Base-by-base conservation (phyloP, 83 land plant genomes). In the Larix sibirica region DNA sequence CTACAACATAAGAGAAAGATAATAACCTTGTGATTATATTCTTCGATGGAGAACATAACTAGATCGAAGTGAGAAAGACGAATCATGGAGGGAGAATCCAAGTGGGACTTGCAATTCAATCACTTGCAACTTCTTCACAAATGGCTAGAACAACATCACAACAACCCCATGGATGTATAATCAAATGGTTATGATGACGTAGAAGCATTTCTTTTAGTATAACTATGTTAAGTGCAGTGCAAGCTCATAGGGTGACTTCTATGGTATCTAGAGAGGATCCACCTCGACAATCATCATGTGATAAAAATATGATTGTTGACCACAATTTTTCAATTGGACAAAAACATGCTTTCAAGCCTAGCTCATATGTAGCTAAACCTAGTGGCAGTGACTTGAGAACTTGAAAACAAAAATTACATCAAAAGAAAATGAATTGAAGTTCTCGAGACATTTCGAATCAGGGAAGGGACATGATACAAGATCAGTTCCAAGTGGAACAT, bases 11-110 rank as follows among this genome's bases (percentile, higher is more conserved):
- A 59, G 79, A 59, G 20, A 47, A 76, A 54, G 60, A 85, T 47
- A 63, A 81, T 82, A 86, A 92, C 62, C 91, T 96, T 71, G 92
- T 96, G 0, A 96, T 96, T 62, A 89, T 88, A 16, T 96, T 94
- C 77, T 94, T 92, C 62, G 96, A 92, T 80, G 88, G 87, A 77
- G 96, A 94, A 31, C 63, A 33, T 0, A 42, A 5, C 6, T 5
- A 2, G 44, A 42, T 42, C 44, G 6, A 42, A 42, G 44, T 4
- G 44, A 42, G 44, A 42, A 42, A 42, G 4, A 42, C 4, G 6
- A 0, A 42, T 42, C 44, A 42, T 42, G 4, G n/a, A 80, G 70
- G 26, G 18, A 73, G 16, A 68, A 38, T 9, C 0, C 61, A 2
- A 23, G 21, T 65, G 68, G 60, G 2, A 47, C 50, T 17, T 56